These are phyloP conservation scores for Petunia hybrid DNA, from an alignment of 305 asterid species.

Conservation along the genomic window DNA sequence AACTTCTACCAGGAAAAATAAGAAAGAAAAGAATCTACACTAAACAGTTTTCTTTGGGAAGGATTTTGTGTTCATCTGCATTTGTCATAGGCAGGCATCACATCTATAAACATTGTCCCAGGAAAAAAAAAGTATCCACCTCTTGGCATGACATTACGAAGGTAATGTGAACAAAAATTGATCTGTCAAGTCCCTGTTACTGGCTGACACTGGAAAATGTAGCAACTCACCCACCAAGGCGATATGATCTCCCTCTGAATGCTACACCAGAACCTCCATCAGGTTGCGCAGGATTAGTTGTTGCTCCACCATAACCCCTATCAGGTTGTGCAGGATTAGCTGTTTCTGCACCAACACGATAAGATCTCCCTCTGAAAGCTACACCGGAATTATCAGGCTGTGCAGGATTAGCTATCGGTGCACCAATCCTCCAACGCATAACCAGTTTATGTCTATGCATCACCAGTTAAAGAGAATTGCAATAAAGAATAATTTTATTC, in stretches of 20 bases:
- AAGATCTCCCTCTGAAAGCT: conserved; percentile 81
- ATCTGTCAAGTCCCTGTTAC: neutral
- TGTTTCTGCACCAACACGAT: conserved; percentile 59
- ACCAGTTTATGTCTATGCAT: conserved; percentile 71
- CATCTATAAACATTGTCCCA: conserved; percentile 3
- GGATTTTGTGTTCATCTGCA: neutral
- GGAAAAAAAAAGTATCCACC: neutral
- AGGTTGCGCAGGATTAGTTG: conserved; percentile 31
- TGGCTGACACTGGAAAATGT: neutral
- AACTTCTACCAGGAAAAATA: conserved; percentile 24
- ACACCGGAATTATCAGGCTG: conserved; percentile 35
- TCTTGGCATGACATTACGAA: neutral
- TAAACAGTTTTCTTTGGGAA: conserved; percentile 18
- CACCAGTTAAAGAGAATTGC: conserved; percentile 55
- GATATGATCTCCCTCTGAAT: conserved; percentile 89
- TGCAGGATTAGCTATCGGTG: conserved; percentile 47
- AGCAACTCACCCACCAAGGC: conserved; percentile 61
- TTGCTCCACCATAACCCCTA: conserved; percentile 51
- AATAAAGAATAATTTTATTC: conserved; percentile 19
- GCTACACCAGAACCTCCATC: conserved; percentile 41
- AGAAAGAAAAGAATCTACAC: conserved; percentile 10
- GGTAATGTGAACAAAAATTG: neutral
- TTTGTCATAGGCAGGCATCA: conserved; percentile 21
- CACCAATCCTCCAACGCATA: conserved; percentile 75
- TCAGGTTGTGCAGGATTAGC: conserved; percentile 50